phyloP scores from a whole-genome alignment of 495 filamentous ascomycete genomes.

The Neohortaea acidophila region DNA sequence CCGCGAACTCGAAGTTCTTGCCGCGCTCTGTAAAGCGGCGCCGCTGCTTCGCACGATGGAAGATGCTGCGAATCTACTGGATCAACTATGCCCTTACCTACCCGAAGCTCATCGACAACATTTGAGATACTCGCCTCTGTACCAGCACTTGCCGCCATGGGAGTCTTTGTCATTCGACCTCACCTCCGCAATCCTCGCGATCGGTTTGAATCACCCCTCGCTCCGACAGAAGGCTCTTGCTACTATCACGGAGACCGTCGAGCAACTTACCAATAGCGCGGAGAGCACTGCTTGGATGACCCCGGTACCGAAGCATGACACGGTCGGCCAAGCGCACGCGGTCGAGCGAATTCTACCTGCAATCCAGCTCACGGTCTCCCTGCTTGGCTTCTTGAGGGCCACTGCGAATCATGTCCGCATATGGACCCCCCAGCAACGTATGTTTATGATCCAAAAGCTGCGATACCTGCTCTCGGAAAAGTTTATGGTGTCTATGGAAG shows the following conservation, averaged over 20 bases:
- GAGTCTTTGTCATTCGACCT: constrained; percentile 69
- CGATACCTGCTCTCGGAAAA: constrained; percentile 61
- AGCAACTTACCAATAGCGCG: constrained; percentile 18
- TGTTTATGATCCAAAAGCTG: constrained; percentile 52
- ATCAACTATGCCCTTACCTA: constrained; percentile 65
- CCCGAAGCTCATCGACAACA: constrained; percentile 64
- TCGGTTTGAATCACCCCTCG: constrained; percentile 53
- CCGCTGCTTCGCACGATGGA: constrained; percentile 48
- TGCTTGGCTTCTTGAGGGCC: constrained; percentile 78
- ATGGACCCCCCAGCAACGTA: constrained; percentile 56
- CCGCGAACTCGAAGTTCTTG: constrained; percentile 74
- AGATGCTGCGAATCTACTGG: constrained; percentile 55
- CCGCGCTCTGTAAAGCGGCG: constrained; percentile 79
- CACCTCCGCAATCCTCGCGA: constrained; percentile 57
- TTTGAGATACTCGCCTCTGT: constrained; percentile 64
- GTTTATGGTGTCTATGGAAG: constrained; percentile 71
- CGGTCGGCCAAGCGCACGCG: constrained; percentile 29
- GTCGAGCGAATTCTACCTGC: constrained; percentile 46
- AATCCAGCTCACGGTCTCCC: constrained; percentile 59
- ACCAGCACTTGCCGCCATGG: constrained; percentile 75
- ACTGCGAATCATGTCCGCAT: constrained; percentile 59
- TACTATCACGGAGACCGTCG: constrained; percentile 50
- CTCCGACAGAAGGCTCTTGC: constrained; percentile 46
- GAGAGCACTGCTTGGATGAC: constrained; percentile 27
- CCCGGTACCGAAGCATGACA: constrained; percentile 34